phyloP scores from a whole-genome alignment of 768 basidiomycete genomes.

The Suillus hirtellus region DNA sequence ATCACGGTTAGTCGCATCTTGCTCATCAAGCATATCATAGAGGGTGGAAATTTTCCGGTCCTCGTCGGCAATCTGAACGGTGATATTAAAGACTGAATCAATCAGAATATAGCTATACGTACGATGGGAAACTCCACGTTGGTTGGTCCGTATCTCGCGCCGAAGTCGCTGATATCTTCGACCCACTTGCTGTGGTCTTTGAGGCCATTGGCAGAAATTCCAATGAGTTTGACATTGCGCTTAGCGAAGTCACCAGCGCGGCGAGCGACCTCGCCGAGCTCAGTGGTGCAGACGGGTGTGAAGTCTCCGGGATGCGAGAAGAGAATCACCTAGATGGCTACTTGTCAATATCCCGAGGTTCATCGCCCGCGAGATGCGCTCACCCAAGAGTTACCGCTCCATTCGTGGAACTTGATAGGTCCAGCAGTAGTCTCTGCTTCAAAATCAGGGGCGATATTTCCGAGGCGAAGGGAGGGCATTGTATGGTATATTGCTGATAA shows the following conservation, averaged over 20 bases:
- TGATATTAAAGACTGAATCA: background rate
- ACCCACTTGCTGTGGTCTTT: slow-evolving; percentile 87
- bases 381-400: slow-evolving; percentile 88
- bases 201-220: slow-evolving; percentile 89
- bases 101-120: slow-evolving; percentile 27
- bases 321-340: slow-evolving; percentile 63
- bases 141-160: slow-evolving; percentile 68
- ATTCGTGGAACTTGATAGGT: slow-evolving; percentile 89
- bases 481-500: slow-evolving; percentile 15
- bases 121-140: slow-evolving; percentile 92
- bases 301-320: slow-evolving; percentile 97
- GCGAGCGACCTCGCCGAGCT: slow-evolving; percentile 93
- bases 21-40: slow-evolving; percentile 96
- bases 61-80: slow-evolving; percentile 81
- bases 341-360: background rate
- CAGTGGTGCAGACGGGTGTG: slow-evolving; percentile 95
- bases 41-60: slow-evolving; percentile 82
- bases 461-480: slow-evolving; percentile 70
- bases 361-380: slow-evolving; percentile 22
- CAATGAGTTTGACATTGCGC: slow-evolving; percentile 91
- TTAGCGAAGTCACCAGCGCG: slow-evolving; percentile 81
- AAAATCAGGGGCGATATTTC: slow-evolving; percentile 89
- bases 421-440: slow-evolving; percentile 88
- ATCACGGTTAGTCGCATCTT: slow-evolving; percentile 89
- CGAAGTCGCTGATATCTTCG: slow-evolving; percentile 80